A percentile compares a stretch with the other conserved stretches of the same genome.
Conservation (phyloP, 306 rosid species). For the Argentina anserina region DNA sequence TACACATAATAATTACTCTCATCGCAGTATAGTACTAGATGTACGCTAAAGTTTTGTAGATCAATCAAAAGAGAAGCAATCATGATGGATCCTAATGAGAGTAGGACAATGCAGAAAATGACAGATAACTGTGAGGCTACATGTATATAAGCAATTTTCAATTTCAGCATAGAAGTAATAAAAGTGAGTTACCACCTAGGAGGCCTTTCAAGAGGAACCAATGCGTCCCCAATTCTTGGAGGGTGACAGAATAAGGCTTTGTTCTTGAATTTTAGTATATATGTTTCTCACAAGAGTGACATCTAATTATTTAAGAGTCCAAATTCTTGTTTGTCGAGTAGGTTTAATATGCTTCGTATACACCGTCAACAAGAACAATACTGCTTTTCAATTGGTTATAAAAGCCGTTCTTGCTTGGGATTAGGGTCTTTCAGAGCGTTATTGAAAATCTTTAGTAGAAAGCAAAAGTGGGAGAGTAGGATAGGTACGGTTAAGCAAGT, state of each 20-base stretch:
- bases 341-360: not conserved
- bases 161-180: constrained; percentile 1
- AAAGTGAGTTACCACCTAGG: not conserved
- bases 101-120: constrained; percentile 17
- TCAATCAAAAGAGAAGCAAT: not conserved
- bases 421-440: constrained; percentile 32
- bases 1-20: no score
- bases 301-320: not conserved
- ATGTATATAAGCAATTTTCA: not conserved
- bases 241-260: not conserved
- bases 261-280: not conserved
- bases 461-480: not conserved
- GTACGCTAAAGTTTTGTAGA: no score
- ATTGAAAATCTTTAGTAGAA: constrained; percentile 39
- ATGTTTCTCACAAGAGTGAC: constrained; percentile 15
- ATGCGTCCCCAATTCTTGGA: constrained; percentile 5
- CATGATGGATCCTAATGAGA: not conserved
- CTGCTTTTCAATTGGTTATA: constrained; percentile 2
- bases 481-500: not conserved
- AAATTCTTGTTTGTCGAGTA: not conserved
- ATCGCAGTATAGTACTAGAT: no score
- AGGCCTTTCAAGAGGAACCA: not conserved
- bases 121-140: not conserved
- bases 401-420: constrained; percentile 11
- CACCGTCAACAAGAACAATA: constrained; percentile 4